Base-by-base conservation (phyloP, 805 yeast species). In the Starmerella floricola region DNA sequence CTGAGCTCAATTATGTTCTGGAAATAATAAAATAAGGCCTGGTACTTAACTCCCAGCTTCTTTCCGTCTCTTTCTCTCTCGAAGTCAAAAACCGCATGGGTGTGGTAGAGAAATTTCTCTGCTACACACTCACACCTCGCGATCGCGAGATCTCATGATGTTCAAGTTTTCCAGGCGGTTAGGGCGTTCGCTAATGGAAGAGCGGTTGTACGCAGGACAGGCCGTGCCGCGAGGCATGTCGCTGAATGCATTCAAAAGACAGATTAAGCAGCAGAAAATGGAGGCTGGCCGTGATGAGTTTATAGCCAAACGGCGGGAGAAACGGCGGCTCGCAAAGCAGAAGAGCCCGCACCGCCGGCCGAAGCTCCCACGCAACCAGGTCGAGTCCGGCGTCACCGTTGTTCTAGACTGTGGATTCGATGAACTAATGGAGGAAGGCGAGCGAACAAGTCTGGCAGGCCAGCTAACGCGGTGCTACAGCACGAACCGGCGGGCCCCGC, bases 361-460 rank as follows among this genome's bases (percentile, higher is more conserved):
- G 36, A 2, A 31, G 42, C 40, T 44, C 27, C 40, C 41, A 26
- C 51, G 50, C 8, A 27, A 38, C 17, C 58, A 48, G 45, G 32
- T 27, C 16, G 44, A 47, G 11, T 66, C 76, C 2, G 74, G 71
- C 0, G 68, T 76, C 6, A 63, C 59, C 5, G 66, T 87, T 21
- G 64, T 87, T n/a, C 56, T 87, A 49, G 98, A 88, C 61, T 88
- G 98, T 62, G 81, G 72, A 13, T 88, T 88, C 60, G 97, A 91
- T 56, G 91, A 82, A 34, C 56, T 81, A 54, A 91, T 91, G 98
- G 73, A 71, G 29, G 82, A 77, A 16, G 78, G 78, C 47, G 81
- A 77, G 52, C 61, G 67, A 16, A 72, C 72, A 2, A 82, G 94
- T 17, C 61, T 88, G 55, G 73, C 85, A 6, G 72, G 76, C 38